Conservation (phyloP, 345 rosid species). For the Eucalyptus sp. region DNA sequence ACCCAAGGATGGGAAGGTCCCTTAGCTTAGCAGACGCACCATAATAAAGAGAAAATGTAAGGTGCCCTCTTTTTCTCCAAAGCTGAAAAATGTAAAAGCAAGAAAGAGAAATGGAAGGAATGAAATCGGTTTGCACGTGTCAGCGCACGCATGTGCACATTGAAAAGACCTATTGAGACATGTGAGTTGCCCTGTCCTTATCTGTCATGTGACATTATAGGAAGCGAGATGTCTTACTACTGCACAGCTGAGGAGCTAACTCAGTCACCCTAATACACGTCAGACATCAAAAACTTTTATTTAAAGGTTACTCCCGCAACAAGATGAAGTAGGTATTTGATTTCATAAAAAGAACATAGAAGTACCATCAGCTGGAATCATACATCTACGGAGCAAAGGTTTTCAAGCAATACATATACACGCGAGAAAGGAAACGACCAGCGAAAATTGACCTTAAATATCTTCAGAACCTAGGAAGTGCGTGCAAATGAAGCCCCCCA, state of each 20-base stretch:
- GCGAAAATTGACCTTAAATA: neutral
- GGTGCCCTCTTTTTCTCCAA: neutral
- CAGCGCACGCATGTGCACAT: neutral
- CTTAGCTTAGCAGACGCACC: neutral
- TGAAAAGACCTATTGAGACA: neutral
- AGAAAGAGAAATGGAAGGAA: neutral
- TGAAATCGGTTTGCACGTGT: neutral
- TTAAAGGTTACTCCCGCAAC: neutral
- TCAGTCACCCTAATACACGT: neutral
- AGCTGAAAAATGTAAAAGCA: neutral
- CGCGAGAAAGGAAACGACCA: neutral
- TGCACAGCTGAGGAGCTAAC: neutral
- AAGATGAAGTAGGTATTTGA: neutral
- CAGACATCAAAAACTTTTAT: neutral
- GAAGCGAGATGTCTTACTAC: neutral
- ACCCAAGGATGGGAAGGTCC: neutral
- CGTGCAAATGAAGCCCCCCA: conserved; percentile 19
- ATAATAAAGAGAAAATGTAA: neutral
- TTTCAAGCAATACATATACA: neutral
- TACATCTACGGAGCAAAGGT: neutral
- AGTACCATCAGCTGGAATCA: neutral
- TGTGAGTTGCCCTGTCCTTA: neutral
- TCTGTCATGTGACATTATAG: neutral
- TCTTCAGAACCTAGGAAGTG: conserved; percentile 1
- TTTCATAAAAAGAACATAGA: neutral